Percentiles rank a stretch among this genome's conserved stretches.
phyloP scores from a whole-genome alignment of 2,329 filamentous ascomycete genomes.

The Hypoxylon sp. region DNA sequence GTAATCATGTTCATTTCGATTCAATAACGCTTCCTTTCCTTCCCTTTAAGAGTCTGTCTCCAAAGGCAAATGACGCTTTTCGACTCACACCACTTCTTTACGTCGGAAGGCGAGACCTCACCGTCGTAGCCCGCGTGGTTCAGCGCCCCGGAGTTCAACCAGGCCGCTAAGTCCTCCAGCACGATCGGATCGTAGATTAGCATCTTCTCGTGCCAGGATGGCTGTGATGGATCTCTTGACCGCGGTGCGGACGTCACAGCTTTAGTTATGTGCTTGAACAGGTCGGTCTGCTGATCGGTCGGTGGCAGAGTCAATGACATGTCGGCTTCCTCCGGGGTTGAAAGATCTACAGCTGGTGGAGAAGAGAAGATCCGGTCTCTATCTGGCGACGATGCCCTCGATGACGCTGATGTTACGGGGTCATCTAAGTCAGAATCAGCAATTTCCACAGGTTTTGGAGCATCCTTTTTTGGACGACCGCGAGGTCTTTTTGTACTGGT shows the following conservation, averaged over 20 bases:
- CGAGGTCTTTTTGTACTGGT: conserved; percentile 45
- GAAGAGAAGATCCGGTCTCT: conserved; percentile 61
- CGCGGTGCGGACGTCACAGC: conserved; percentile 68
- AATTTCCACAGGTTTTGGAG: conserved; percentile 61
- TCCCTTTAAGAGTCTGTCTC: conserved; percentile 69
- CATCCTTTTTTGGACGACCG: conserved; percentile 51
- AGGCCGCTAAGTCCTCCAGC: conserved; percentile 85
- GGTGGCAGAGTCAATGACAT: conserved; percentile 62
- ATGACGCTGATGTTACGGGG: conserved; percentile 53
- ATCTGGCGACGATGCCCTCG: conserved; percentile 56
- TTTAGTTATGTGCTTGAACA: conserved; percentile 69
- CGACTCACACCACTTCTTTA: conserved; percentile 91
- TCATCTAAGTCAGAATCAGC: conserved; percentile 69
- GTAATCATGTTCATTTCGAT: not conserved
- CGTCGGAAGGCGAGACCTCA: conserved; percentile 74
- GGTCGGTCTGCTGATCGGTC: conserved; percentile 59
- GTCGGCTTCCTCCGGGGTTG: conserved; percentile 60
- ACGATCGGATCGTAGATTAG: conserved; percentile 93
- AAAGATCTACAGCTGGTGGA: conserved; percentile 59
- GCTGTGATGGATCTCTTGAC: conserved; percentile 64
- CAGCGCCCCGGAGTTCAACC: conserved; percentile 82
- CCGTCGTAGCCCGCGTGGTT: conserved; percentile 74
- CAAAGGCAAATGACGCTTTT: conserved; percentile 88
- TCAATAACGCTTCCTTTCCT: conserved; percentile 67
- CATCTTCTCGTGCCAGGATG: conserved; percentile 93